Evolutionary conservation across 371 early-diverging fungal species (phyloP).

Genomic region (Circinella umbellata): DNA sequence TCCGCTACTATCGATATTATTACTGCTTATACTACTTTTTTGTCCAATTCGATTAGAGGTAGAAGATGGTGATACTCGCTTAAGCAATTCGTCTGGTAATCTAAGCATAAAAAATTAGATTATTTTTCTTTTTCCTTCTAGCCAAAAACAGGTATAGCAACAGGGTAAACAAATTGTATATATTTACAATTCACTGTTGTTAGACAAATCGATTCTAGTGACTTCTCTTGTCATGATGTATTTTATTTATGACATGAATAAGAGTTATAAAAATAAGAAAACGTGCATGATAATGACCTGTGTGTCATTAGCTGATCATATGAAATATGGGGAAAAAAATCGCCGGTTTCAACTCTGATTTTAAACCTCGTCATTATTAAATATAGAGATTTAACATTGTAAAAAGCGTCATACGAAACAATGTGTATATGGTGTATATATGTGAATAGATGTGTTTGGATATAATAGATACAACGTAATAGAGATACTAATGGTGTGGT

Average conservation of each 20-base stretch:
- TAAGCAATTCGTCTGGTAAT: background rate
- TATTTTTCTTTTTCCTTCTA: background rate
- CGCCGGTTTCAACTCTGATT: conserved; percentile 9
- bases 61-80: background rate
- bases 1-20: background rate
- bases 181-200: conserved; percentile 5
- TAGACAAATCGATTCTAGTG: background rate
- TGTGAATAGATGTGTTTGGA: background rate
- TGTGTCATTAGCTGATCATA: background rate
- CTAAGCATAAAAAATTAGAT: background rate
- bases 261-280: background rate
- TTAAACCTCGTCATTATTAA: background rate
- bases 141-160: too few relatives aligned
- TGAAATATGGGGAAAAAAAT: background rate
- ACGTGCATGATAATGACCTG: too few relatives aligned
- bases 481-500: too few relatives aligned
- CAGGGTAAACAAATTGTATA: background rate
- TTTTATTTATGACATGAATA: background rate
- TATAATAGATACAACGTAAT: background rate
- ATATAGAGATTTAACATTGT: background rate
- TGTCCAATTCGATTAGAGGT: background rate
- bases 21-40: background rate
- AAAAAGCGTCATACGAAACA: background rate
- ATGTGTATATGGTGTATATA: background rate
- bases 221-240: background rate